phyloP scores from a whole-genome alignment of 2,329 filamentous ascomycete species.

The Ascochyta rabiei region DNA sequence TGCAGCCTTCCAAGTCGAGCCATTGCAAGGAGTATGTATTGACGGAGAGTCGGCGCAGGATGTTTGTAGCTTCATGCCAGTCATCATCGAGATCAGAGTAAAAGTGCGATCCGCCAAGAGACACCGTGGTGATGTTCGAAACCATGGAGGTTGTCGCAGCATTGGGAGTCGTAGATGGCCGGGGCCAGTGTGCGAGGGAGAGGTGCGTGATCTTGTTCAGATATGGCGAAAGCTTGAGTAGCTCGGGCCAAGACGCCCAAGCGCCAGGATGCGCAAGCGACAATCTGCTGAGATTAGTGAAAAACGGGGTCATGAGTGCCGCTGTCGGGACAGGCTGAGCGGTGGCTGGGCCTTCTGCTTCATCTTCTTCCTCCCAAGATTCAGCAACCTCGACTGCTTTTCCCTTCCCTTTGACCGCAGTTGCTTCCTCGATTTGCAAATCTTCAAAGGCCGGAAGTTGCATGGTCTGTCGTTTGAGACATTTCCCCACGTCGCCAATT shows the following conservation, averaged over 20 bases:
- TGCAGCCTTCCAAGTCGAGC: conserved; percentile 67
- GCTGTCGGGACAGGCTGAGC: conserved; percentile 17
- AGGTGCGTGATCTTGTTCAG: conserved; percentile 65
- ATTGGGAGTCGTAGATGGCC: conserved; percentile 63
- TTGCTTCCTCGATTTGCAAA: conserved; percentile 18
- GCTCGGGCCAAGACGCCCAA: conserved; percentile 60
- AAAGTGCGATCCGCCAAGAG: conserved; percentile 58
- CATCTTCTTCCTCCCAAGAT: conserved; percentile 57
- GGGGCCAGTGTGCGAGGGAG: conserved; percentile 67
- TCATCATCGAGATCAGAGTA: conserved; percentile 62
- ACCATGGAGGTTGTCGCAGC: conserved; percentile 54
- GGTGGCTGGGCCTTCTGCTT: conserved; percentile 25
- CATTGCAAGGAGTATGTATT: conserved; percentile 64
- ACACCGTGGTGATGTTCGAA: conserved; percentile 50
- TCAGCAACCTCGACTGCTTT: conserved; percentile 45
- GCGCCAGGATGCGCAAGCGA: conserved; percentile 61
- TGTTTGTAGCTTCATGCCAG: conserved; percentile 61
- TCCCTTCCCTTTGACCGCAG: conserved; percentile 7
- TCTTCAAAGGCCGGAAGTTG: conserved; percentile 20
- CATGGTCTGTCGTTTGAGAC: conserved; percentile 39
- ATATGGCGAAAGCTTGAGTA: conserved; percentile 60
- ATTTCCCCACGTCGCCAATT: conserved; percentile 56
- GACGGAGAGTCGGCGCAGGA: conserved; percentile 62
- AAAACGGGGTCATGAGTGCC: conserved; percentile 43
- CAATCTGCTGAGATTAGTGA: conserved; percentile 62